Base-by-base conservation (phyloP, 2,329 filamentous ascomycete genomes). In the Thielaviopsis euricoi region DNA sequence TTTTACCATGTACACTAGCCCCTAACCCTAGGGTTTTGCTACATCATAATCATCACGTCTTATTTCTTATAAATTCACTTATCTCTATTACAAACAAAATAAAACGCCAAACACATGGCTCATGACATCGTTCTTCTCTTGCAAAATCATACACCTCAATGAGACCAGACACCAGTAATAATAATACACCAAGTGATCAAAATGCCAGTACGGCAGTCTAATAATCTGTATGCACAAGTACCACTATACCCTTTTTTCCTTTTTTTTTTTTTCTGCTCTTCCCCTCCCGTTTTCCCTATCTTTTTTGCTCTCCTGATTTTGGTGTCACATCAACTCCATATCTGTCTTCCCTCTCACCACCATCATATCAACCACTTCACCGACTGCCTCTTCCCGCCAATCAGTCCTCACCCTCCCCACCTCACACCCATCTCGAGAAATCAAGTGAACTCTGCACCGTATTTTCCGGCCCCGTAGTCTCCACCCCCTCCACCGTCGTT, bases 401-500 rank as follows among this genome's bases (percentile, higher is more conserved):
- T 10, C 29, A 10, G 7, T 10, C 6, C 22, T 4, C 22, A 26
- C 48, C 10, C 2, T 25, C 9, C 21, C n/a, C 22, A 21, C n/a
- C n/a, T 56, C 46, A 74, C 50, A 71, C 71, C 75, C 75, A 78
- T 62, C 71, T 73, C 1, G 75, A 76, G 61, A 77, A 78, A 64
- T 78, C 74, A 22, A 76, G 66, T 52, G 71, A 73, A 15, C 77
- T 74, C 48, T 75, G 70, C 23, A 61, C 54, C 75, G 73, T 40
- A 52, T 33, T 40, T 58, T 53, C 70, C 25, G 74, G 67, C 65
- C 83, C 80, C 1, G 78, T 77, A 58, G 78, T 77, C 58, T 77
- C 77, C 6, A 76, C 76, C 12, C 74, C 75, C 29, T 74, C 76
- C 23, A 71, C 73, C 62, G 74, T 75, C 23, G 75, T 76, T n/a